Evolutionary conservation across 805 yeast species (phyloP).

Genomic region (Candida vartiovaarae): DNA sequence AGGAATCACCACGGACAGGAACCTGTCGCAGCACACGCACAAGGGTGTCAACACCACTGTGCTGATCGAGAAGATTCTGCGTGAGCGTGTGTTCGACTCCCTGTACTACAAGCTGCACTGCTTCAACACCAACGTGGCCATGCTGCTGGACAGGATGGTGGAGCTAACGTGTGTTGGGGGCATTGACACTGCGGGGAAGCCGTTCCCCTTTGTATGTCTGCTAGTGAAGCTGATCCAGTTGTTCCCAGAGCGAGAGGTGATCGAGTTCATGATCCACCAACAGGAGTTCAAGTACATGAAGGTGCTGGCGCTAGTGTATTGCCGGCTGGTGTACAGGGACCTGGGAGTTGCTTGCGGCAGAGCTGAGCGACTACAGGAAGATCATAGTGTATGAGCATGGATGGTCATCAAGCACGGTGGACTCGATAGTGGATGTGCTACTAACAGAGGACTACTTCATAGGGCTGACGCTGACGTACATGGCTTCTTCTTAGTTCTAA

Average conservation of each 20-base stretch:
- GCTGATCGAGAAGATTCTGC: constrained; percentile 50
- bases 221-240: constrained; percentile 71
- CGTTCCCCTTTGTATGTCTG: constrained; percentile 71
- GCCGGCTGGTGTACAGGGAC: constrained; percentile 32
- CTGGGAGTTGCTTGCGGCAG: constrained; percentile 39
- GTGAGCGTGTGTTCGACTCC: constrained; percentile 51
- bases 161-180: constrained; percentile 50
- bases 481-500: not conserved
- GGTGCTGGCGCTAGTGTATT: constrained; percentile 61
- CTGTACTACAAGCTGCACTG: constrained; percentile 54
- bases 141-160: constrained; percentile 42
- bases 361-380: constrained; percentile 61
- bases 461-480: constrained; percentile 67
- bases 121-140: constrained; percentile 41
- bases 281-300: constrained; percentile 71
- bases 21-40: constrained; percentile 15
- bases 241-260: constrained; percentile 54
- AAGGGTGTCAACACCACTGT: constrained; percentile 42
- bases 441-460: constrained; percentile 52
- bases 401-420: constrained; percentile 49
- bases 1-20: constrained; percentile 15
- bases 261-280: constrained; percentile 50
- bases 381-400: constrained; percentile 40
- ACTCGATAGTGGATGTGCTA: constrained; percentile 65
- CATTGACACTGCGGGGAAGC: constrained; percentile 46